Evolutionary conservation across 106 monocot genomes (phyloP).

Genomic region (Dioscorea dumetorum): DNA sequence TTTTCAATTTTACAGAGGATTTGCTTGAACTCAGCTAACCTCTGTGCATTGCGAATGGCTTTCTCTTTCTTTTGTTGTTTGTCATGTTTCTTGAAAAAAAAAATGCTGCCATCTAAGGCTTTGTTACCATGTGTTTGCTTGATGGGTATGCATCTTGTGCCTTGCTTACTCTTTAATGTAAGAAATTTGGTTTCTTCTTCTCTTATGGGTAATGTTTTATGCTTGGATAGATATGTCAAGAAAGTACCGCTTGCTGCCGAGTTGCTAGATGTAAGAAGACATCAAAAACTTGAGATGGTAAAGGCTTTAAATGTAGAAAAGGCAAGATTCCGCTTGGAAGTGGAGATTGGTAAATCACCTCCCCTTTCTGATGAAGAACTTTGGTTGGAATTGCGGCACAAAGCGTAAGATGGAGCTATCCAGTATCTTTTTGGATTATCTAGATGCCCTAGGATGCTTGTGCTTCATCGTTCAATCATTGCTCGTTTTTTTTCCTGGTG

Average conservation of each 20-base stretch:
- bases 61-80: too few relatives aligned
- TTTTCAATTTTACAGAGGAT: too few relatives aligned
- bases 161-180: neutral
- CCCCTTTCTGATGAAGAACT: conserved; percentile 71
- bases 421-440: neutral
- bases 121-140: neutral
- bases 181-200: neutral
- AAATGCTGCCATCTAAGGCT: neutral
- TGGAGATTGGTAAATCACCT: conserved; percentile 80
- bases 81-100: neutral
- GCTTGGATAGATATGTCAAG: conserved; percentile 54
- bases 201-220: neutral
- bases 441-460: neutral
- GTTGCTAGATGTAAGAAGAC: conserved; percentile 61
- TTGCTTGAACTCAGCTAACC: too few relatives aligned
- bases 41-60: too few relatives aligned
- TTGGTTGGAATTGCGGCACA: conserved; percentile 59
- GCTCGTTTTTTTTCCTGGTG: too few relatives aligned
- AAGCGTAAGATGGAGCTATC: conserved; percentile 50
- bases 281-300: conserved; percentile 60
- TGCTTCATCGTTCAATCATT: too few relatives aligned
- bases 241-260: conserved; percentile 69
- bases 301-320: conserved; percentile 48
- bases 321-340: conserved; percentile 56
- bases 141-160: neutral